Evolutionary conservation across 179 eudicot genomes (phyloP), one percentile per base, ranked within the genome.

Genomic region (Dionaea muscipula): DNA sequence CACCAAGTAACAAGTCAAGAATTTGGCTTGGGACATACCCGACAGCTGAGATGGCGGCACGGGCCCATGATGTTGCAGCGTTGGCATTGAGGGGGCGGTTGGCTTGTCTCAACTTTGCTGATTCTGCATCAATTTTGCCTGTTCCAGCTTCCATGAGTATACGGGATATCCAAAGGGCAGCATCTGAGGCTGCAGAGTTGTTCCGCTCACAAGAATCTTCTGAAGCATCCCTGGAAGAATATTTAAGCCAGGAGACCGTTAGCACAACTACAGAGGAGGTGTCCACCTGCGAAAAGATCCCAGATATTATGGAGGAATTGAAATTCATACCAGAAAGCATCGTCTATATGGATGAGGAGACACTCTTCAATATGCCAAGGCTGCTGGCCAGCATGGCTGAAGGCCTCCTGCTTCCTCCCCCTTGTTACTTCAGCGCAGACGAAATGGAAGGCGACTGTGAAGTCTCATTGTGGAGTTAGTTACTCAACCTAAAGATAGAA

Each of bases 11-110:
- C 61, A 69, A 81, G 55, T 21, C 76, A 1, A 61, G 86, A 40
- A 70, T 81, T 7, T 81, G 91, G 86, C 72, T 83, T 0, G 86
- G 83, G 52, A 80, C 91, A 0, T 74, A 75, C 47, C 86, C 79
- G 7, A 73, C 81, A 5, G 72, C 83, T 24, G 83, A 75, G 41
- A 78, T 78, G 83, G 83, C 83, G 0, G 83, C 83, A 0, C 48
- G 80, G 15, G 83, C 83, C 0, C 77, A 78, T 20, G 83, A 78
- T 35, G 83, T 78, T 0, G 83, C 83, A 2, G 83, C 80, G n/a
- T 55, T 78, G 52, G 78, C 83, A 0, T 63, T 75, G 0, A 67
- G 63, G 49, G 83, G 80, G 4, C 52, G 58, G 12, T 1, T n/a
- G n/a, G 78, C 83, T 1, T 72, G 78, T 11, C 60, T 78, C 0